These are phyloP conservation scores for Lepidium aucheri DNA, from an alignment of 345 rosid species.

Conservation along the genomic window DNA sequence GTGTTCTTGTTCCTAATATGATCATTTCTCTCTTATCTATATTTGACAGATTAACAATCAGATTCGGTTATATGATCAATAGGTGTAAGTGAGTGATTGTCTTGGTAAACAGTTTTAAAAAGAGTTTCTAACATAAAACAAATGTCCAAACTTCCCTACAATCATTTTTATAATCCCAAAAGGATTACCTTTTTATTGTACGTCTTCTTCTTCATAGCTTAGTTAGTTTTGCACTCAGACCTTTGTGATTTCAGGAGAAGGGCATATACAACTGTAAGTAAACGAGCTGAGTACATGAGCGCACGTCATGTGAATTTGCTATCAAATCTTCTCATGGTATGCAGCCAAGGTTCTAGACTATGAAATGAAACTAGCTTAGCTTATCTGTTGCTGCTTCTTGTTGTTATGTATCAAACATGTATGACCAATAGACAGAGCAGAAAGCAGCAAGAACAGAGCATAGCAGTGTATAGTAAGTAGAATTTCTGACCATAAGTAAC, in stretches of 20 bases:
- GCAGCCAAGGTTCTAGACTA: background rate
- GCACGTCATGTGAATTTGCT: no score
- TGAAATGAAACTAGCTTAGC: background rate
- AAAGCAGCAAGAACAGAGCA: background rate
- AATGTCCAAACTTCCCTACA: background rate
- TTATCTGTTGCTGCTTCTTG: background rate
- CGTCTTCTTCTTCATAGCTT: background rate
- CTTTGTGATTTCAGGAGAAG: constrained; percentile 7
- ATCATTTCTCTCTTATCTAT: background rate
- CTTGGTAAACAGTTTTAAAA: background rate
- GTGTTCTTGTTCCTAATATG: background rate
- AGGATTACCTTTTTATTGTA: background rate
- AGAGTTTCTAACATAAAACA: background rate
- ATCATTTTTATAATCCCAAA: background rate
- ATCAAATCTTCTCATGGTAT: background rate
- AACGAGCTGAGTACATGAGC: background rate
- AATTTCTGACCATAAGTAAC: background rate
- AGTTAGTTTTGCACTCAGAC: background rate
- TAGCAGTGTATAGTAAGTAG: background rate
- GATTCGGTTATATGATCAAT: background rate
- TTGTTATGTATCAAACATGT: background rate
- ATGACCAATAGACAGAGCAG: background rate
- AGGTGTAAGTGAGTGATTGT: background rate
- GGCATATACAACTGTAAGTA: background rate
- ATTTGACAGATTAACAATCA: background rate